Conservation (phyloP, 192 early-diverging fungal species). For the Coemansia asiatica region DNA sequence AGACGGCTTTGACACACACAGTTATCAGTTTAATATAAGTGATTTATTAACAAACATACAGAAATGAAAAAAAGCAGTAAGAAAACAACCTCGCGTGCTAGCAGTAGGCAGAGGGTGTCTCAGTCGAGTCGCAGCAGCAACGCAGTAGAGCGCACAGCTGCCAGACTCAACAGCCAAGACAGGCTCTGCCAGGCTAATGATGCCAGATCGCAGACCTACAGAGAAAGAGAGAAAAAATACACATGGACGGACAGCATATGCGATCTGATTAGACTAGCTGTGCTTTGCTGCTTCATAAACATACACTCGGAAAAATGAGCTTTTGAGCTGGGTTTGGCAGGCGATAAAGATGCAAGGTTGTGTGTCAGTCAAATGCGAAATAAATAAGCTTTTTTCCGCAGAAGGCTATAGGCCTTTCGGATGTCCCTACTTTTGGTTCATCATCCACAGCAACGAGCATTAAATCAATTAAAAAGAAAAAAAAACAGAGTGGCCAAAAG, state of each 20-base stretch:
- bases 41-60: background rate
- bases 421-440: conserved; percentile 50
- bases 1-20: background rate
- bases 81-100: background rate
- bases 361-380: conserved; percentile 39
- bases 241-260: background rate
- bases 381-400: conserved; percentile 36
- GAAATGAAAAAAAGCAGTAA: background rate
- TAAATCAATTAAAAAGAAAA: background rate
- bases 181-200: too few relatives aligned
- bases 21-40: background rate
- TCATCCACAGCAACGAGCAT: conserved; percentile 25
- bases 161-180: background rate
- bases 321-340: background rate
- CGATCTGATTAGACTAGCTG: background rate
- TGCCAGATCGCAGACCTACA: background rate
- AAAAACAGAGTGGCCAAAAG: background rate
- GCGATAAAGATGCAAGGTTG: background rate
- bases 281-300: too few relatives aligned
- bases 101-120: background rate
- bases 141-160: background rate
- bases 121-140: background rate
- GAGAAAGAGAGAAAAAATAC: background rate
- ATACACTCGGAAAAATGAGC: too few relatives aligned
- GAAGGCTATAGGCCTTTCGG: conserved; percentile 12